These are phyloP conservation scores for Fusarium buharicum DNA, from an alignment of 2,329 filamentous ascomycete species.

Conservation along the genomic window DNA sequence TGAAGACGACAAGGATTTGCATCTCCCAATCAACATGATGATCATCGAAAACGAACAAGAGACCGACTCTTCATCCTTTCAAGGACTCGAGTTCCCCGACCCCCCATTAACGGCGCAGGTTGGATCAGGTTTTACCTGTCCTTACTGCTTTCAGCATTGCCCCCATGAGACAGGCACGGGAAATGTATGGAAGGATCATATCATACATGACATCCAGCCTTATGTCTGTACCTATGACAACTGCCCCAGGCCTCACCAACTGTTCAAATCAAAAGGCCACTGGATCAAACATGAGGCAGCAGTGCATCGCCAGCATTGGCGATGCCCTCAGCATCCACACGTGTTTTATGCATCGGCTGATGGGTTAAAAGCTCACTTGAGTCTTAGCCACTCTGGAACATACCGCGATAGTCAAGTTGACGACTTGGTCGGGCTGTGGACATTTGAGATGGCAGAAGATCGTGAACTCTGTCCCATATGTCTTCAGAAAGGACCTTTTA, in stretches of 20 bases:
- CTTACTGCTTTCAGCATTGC: background rate
- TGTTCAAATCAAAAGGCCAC: background rate
- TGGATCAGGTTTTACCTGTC: background rate
- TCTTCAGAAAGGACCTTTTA: no score
- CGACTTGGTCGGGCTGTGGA: no score
- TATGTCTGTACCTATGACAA: constrained; percentile 2
- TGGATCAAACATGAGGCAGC: background rate
- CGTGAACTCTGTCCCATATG: no score
- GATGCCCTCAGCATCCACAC: background rate
- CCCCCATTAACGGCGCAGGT: background rate
- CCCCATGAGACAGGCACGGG: background rate
- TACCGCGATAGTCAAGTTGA: no score
- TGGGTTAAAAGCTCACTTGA: background rate
- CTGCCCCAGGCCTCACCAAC: background rate
- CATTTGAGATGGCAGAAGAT: no score
- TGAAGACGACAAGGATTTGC: no score
- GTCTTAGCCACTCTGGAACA: no score
- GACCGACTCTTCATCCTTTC: background rate
- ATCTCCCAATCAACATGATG: no score
- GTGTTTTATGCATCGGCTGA: background rate
- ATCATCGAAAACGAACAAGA: background rate
- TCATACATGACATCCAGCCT: background rate
- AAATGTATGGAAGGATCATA: background rate
- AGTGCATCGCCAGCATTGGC: background rate
- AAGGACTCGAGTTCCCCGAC: background rate